Evolutionary conservation across 768 basidiomycete species (phyloP).

Genomic region (Lactarius trivialis): DNA sequence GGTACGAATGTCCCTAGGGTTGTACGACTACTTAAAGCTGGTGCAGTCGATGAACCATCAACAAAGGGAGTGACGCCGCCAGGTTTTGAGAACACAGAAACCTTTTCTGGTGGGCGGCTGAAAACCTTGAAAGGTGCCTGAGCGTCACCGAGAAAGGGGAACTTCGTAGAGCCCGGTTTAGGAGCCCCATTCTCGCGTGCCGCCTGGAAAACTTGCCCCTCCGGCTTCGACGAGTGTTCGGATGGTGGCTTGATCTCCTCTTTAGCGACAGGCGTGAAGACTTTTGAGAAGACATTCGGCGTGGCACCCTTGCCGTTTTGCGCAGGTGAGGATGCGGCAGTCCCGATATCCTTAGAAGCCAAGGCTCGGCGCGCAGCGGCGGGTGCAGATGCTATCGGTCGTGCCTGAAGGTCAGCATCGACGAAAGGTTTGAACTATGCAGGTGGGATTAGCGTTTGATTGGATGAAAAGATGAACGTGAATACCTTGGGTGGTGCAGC

Average conservation of each 20-base stretch:
- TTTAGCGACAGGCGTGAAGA: slow-evolving; percentile 47
- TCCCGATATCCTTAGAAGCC: slow-evolving; percentile 43
- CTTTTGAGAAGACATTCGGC: slow-evolving; percentile 49
- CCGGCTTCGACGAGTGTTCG: neutral
- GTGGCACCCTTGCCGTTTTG: slow-evolving; percentile 21
- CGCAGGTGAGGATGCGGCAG: slow-evolving; percentile 23
- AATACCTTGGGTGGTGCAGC: slow-evolving; percentile 25
- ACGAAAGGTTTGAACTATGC: slow-evolving; percentile 61
- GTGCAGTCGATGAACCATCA: slow-evolving; percentile 21
- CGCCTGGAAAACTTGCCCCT: slow-evolving; percentile 3
- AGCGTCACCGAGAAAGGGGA: slow-evolving; percentile 36
- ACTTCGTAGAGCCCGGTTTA: slow-evolving; percentile 21
- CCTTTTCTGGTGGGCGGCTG: slow-evolving; percentile 52
- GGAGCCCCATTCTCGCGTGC: neutral
- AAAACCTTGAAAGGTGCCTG: slow-evolving; percentile 55
- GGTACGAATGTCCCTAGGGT: slow-evolving; percentile 25
- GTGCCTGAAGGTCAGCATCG: slow-evolving; percentile 44
- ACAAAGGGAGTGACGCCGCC: slow-evolving; percentile 36
- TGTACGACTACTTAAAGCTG: slow-evolving; percentile 22
- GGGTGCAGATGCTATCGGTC: slow-evolving; percentile 34
- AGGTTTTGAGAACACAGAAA: slow-evolving; percentile 25
- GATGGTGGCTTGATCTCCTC: slow-evolving; percentile 10
- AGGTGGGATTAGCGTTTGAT: neutral
- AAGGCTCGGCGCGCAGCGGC: slow-evolving; percentile 38
- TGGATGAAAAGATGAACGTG: neutral